Conservation (phyloP, 2,329 filamentous ascomycete species). For the Penicillium sp. region DNA sequence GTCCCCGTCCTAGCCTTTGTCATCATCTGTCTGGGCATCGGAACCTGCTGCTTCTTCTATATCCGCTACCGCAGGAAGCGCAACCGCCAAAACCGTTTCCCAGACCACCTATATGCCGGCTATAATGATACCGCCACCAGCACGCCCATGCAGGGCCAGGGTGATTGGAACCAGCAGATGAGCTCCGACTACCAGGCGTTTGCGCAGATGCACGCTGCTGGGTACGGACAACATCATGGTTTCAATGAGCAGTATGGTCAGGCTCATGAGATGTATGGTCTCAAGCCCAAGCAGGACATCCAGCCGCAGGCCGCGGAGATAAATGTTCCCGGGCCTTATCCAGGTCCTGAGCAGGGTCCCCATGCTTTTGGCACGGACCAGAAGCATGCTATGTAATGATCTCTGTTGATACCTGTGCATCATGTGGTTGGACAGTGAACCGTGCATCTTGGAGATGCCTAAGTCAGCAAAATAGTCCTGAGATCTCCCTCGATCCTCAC, state of each 20-base stretch:
- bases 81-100: constrained; percentile 27
- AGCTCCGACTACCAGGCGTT: constrained; percentile 6
- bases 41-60: constrained; percentile 43
- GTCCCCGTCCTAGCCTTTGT: constrained; percentile 46
- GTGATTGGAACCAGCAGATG: constrained; percentile 13
- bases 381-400: constrained; percentile 9
- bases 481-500: background rate
- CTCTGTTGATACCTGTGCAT: background rate
- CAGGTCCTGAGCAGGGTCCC: background rate
- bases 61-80: constrained; percentile 44
- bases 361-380: constrained; percentile 1
- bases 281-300: background rate
- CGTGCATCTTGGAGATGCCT: background rate
- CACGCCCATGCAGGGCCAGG: constrained; percentile 25
- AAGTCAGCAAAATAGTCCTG: background rate
- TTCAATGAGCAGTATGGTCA: constrained; percentile 9
- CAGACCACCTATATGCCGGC: constrained; percentile 32
- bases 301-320: background rate
- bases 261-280: constrained; percentile 5
- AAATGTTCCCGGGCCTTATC: background rate
- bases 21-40: constrained; percentile 32
- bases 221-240: constrained; percentile 9
- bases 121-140: constrained; percentile 38
- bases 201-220: constrained; percentile 5
- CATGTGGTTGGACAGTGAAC: background rate